phyloP scores from a whole-genome alignment of 2,329 filamentous ascomycete species.

The Torrubiella hemipterigena region DNA sequence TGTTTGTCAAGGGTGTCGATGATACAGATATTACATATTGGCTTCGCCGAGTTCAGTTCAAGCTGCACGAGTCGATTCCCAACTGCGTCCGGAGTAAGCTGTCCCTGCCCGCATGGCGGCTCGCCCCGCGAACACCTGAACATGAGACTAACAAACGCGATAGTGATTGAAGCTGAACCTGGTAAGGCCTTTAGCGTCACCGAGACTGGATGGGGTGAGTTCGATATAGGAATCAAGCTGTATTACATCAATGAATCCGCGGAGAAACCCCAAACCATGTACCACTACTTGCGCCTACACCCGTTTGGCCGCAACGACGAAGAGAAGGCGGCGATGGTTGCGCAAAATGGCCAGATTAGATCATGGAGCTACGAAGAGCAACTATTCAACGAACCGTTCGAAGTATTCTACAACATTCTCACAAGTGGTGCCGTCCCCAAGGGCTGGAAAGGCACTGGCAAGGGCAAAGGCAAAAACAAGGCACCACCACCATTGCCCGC shows the following conservation, averaged over 20 bases:
- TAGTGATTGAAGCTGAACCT: slow-evolving; percentile 58
- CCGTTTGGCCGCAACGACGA: slow-evolving; percentile 77
- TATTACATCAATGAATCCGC: slow-evolving; percentile 80
- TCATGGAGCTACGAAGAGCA: slow-evolving; percentile 87
- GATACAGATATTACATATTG: slow-evolving; percentile 89
- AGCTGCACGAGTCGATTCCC: slow-evolving; percentile 92
- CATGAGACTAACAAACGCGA: not conserved
- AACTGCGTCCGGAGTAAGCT: slow-evolving; percentile 69
- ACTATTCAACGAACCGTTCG: slow-evolving; percentile 93
- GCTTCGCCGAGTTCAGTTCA: slow-evolving; percentile 95
- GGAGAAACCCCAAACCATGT: slow-evolving; percentile 93
- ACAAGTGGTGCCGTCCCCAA: slow-evolving; percentile 56
- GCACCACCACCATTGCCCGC: slow-evolving; percentile 24
- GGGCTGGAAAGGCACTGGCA: slow-evolving; percentile 31
- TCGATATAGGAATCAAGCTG: slow-evolving; percentile 89
- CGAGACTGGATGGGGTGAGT: slow-evolving; percentile 97
- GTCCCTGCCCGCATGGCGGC: slow-evolving; percentile 2
- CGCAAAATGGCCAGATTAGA: slow-evolving; percentile 51
- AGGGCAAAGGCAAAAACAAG: slow-evolving; percentile 34
- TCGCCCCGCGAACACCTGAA: no score
- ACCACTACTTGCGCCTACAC: slow-evolving; percentile 84
- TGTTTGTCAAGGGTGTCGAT: slow-evolving; percentile 84
- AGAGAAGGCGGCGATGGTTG: slow-evolving; percentile 49
- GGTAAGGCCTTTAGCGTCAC: slow-evolving; percentile 67
- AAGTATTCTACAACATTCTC: slow-evolving; percentile 79